Evolutionary conservation across 306 rosid genomes (phyloP).

Genomic region (Notholithocarpus densiflorus): DNA sequence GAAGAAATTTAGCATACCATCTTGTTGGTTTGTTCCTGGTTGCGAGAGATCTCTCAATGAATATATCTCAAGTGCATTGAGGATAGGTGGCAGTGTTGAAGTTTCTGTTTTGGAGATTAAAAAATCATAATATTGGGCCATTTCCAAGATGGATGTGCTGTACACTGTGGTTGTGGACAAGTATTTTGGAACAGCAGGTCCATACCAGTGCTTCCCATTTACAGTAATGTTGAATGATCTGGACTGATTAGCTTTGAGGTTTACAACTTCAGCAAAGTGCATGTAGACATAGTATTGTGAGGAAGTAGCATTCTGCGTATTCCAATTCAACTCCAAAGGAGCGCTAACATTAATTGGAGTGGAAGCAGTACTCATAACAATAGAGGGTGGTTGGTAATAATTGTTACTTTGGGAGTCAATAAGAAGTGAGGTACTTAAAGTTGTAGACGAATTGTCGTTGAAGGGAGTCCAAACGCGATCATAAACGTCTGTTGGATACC

Average conservation of each 20-base stretch:
- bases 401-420: neutral
- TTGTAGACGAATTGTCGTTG: neutral
- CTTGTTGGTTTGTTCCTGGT: too few relatives aligned
- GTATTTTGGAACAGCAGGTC: neutral
- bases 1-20: too few relatives aligned
- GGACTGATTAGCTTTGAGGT: slow-evolving; percentile 14
- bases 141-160: neutral
- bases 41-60: too few relatives aligned
- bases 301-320: neutral
- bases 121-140: too few relatives aligned
- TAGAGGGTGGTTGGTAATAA: slow-evolving; percentile 13
- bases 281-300: slow-evolving; percentile 11
- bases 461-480: slow-evolving; percentile 27
- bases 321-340: slow-evolving; percentile 15
- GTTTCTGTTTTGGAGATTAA: too few relatives aligned
- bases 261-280: slow-evolving; percentile 32
- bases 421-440: slow-evolving; percentile 6
- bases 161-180: neutral
- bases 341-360: slow-evolving; percentile 15
- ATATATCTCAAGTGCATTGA: too few relatives aligned
- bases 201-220: neutral
- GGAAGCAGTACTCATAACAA: slow-evolving; percentile 34
- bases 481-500: slow-evolving; percentile 34
- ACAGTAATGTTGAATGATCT: slow-evolving; percentile 22
- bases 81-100: too few relatives aligned